Evolutionary conservation across 805 yeast genomes (phyloP).

Genomic region (Cyberlindnera veronae): DNA sequence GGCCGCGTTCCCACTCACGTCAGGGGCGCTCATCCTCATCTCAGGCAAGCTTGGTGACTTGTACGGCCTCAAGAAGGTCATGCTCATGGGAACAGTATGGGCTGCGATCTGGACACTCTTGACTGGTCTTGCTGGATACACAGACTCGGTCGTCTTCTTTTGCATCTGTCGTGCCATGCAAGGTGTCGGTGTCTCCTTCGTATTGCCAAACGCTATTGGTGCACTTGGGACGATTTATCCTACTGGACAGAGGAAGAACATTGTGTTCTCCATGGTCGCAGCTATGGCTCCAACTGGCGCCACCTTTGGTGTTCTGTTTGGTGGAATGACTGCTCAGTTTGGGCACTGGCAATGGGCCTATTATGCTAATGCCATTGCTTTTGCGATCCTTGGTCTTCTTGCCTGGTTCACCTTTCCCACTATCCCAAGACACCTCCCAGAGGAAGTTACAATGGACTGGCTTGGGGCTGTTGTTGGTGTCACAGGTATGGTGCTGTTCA

Average conservation of each 20-base stretch:
- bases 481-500: slow-evolving; percentile 56
- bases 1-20: slow-evolving; percentile 67
- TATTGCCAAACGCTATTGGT: slow-evolving; percentile 59
- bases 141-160: slow-evolving; percentile 47
- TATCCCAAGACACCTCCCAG: slow-evolving; percentile 17
- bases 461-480: slow-evolving; percentile 57
- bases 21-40: slow-evolving; percentile 68
- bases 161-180: slow-evolving; percentile 53
- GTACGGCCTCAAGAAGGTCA: slow-evolving; percentile 56
- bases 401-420: slow-evolving; percentile 35
- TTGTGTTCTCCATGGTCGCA: slow-evolving; percentile 52
- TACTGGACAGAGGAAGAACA: slow-evolving; percentile 45
- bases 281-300: slow-evolving; percentile 64
- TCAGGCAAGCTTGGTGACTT: slow-evolving; percentile 73
- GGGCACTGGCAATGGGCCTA: slow-evolving; percentile 51
- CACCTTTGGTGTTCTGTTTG: slow-evolving; percentile 47
- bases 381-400: slow-evolving; percentile 29
- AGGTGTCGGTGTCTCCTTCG: slow-evolving; percentile 58
- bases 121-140: slow-evolving; percentile 53
- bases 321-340: slow-evolving; percentile 42
- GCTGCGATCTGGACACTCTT: slow-evolving; percentile 54
- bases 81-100: slow-evolving; percentile 55
- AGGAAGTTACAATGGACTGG: slow-evolving; percentile 39
- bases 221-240: slow-evolving; percentile 45
- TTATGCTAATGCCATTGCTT: slow-evolving; percentile 38